Base-by-base conservation (phyloP, 2,329 filamentous ascomycete genomes). In the Periconia sp. region DNA sequence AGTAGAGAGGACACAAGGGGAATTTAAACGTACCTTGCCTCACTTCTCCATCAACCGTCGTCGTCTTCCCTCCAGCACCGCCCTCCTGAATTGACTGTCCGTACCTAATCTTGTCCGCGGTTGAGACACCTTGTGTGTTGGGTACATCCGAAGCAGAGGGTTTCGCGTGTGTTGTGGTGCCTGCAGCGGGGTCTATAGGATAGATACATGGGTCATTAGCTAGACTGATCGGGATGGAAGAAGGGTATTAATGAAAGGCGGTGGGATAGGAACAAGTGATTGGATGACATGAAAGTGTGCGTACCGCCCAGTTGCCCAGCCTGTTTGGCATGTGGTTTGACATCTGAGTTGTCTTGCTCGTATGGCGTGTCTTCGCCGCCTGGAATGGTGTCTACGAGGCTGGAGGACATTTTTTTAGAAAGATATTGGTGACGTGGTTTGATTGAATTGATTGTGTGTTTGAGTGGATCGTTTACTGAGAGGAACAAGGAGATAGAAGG, bases 291-390 rank as follows among this genome's bases (percentile, higher is more conserved):
- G 17, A 49, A 19, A 19, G 44, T 20, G 13, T n/a, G 37, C 53
- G 15, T 73, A 84, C 82, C 72, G 55, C 82, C 81, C 27, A 87
- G 66, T 64, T 86, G 82, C 7, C 85, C 85, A 20, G 77, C 76
- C 53, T 81, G 77, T 60, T 84, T 86, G 15, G 73, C 69, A 48
- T 80, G 79, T 0, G 80, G 77, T 15, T 78, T 59, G 2, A 75
- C 78, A 50, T 80, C 76, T n/a, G 75, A 78, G 47, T 81, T 70
- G 48, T 80, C 78, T 47, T 78, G 81, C 73, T 87, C 85, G 69
- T 88, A 86, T 79, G 84, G 84, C 5, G 80, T 81, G 53, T 78
- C 78, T 69, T 87, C 83, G 59, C 85, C 85, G 64, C 85, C 85
- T 17, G 77, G 76, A 53, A 80, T 80, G 30, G 82, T 85, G 60